Percentiles rank a stretch among this genome's conserved stretches.
Evolutionary conservation across 2,329 filamentous ascomycete species (phyloP).

Genomic region (Beauveria sp.): DNA sequence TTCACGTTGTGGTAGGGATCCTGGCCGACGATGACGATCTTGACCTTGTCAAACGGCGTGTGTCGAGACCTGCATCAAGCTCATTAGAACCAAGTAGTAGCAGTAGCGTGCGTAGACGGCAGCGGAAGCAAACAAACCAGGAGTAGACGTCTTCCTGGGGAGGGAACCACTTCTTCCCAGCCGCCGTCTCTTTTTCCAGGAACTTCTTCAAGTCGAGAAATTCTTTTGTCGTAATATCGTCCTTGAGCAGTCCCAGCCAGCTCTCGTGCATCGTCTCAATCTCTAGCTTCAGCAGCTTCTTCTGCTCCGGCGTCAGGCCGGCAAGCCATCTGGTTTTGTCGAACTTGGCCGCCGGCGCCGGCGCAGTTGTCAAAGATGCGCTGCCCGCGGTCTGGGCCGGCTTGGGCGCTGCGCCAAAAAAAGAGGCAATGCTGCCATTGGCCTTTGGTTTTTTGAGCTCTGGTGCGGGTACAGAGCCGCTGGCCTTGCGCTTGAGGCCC

Average conservation of each 20-base stretch:
- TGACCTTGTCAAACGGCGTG: constrained; percentile 81
- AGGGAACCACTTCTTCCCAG: constrained; percentile 76
- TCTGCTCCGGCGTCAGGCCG: constrained; percentile 72
- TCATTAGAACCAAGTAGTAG: constrained; percentile 14
- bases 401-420: constrained; percentile 68
- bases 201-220: constrained; percentile 88
- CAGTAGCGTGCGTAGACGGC: background rate
- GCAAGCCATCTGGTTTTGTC: constrained; percentile 88
- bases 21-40: constrained; percentile 89
- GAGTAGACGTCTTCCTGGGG: constrained; percentile 87
- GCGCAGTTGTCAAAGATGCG: constrained; percentile 19
- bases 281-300: constrained; percentile 73
- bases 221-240: constrained; percentile 69
- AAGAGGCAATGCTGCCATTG: constrained; percentile 77
- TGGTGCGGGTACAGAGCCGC: constrained; percentile 31
- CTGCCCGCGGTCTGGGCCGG: constrained; percentile 24
- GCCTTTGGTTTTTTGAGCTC: constrained; percentile 65
- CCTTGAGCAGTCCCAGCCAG: constrained; percentile 84
- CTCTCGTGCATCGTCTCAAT: constrained; percentile 87
- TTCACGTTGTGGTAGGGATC: constrained; percentile 95
- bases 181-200: constrained; percentile 66
- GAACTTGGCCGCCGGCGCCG: constrained; percentile 49
- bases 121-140: constrained; percentile 52
- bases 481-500: constrained; percentile 60
- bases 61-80: constrained; percentile 72